Conservation (phyloP, 352 stramenopile species). For the Bremia lactucae region DNA sequence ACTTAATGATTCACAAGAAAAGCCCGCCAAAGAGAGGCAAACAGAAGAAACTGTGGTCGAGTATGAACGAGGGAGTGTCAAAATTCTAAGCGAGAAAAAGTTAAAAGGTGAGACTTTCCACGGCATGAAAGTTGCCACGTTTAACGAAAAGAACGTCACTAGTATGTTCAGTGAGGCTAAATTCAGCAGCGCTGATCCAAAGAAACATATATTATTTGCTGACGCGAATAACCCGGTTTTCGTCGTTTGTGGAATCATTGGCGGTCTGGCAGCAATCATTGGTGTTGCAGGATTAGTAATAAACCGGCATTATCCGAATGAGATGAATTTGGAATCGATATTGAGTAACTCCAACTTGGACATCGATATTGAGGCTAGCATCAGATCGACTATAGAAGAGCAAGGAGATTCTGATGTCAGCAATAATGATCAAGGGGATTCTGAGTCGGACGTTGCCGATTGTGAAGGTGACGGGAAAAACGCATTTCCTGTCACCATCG, state of each 20-base stretch:
- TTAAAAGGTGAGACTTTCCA: no score
- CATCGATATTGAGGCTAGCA: slow-evolving; percentile 43
- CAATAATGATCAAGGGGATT: slow-evolving; percentile 38
- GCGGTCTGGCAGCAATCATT: slow-evolving; percentile 50
- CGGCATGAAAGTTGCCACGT: slow-evolving; percentile 5
- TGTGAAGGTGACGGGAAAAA: slow-evolving; percentile 40
- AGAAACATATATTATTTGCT: slow-evolving; percentile 26
- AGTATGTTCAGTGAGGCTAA: slow-evolving; percentile 27
- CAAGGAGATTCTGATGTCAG: slow-evolving; percentile 22
- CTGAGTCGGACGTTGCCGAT: slow-evolving; percentile 36
- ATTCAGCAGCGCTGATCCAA: slow-evolving; percentile 23
- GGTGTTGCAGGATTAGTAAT: slow-evolving; percentile 49
- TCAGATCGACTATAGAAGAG: slow-evolving; percentile 10
- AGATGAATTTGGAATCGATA: slow-evolving; percentile 27
- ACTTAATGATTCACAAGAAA: slow-evolving; percentile 14
- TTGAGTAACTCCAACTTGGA: slow-evolving; percentile 32
- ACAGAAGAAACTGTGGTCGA: slow-evolving; percentile 33
- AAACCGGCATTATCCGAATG: slow-evolving; percentile 16
- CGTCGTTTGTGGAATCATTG: slow-evolving; percentile 56
- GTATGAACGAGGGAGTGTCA: slow-evolving; percentile 45
- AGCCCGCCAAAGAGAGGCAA: slow-evolving; percentile 1
- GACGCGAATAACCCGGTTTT: slow-evolving; percentile 36
- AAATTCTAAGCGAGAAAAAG: slow-evolving; percentile 13
- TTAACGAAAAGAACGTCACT: slow-evolving; percentile 18
- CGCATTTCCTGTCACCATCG: slow-evolving; percentile 36